Conservation (phyloP, 2,329 filamentous ascomycete species). For the Verticillium longisporum region DNA sequence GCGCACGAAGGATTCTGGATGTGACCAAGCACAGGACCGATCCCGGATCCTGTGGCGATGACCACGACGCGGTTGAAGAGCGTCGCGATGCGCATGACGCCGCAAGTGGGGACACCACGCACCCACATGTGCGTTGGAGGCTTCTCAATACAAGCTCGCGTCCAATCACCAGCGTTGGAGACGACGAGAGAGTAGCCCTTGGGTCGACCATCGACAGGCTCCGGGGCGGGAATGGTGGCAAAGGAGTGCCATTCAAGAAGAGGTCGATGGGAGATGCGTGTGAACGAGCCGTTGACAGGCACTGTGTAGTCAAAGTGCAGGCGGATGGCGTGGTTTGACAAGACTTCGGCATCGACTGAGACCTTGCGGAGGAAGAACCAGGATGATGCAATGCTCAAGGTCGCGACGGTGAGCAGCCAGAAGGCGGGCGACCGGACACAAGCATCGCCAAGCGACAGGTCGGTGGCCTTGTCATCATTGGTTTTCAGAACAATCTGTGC, state of each 20-base stretch:
- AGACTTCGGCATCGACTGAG: slow-evolving; percentile 54
- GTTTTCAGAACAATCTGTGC: slow-evolving; percentile 49
- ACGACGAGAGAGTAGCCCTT: slow-evolving; percentile 62
- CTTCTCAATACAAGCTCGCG: slow-evolving; percentile 51
- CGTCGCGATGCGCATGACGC: slow-evolving; percentile 60
- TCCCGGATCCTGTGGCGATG: slow-evolving; percentile 67
- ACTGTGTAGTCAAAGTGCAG: slow-evolving; percentile 62
- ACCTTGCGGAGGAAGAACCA: slow-evolving; percentile 68
- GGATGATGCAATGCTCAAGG: slow-evolving; percentile 59
- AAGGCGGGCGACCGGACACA: slow-evolving; percentile 38
- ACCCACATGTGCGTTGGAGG: slow-evolving; percentile 60
- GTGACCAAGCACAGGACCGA: slow-evolving; percentile 59
- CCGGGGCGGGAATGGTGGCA: slow-evolving; percentile 60
- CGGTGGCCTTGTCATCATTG: slow-evolving; percentile 30
- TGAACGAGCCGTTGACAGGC: slow-evolving; percentile 47
- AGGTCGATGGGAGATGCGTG: slow-evolving; percentile 56
- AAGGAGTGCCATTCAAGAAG: slow-evolving; percentile 71
- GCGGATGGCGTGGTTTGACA: slow-evolving; percentile 66
- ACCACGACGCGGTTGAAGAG: slow-evolving; percentile 61
- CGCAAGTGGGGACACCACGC: slow-evolving; percentile 59
- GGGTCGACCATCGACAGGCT: slow-evolving; percentile 24
- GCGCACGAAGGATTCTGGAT: slow-evolving; percentile 36
- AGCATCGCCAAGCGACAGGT: slow-evolving; percentile 25
- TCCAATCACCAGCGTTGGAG: slow-evolving; percentile 73
- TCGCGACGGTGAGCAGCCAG: slow-evolving; percentile 63